Base-by-base conservation (phyloP, 352 stramenopile genomes). In the Pythium myriotylum region DNA sequence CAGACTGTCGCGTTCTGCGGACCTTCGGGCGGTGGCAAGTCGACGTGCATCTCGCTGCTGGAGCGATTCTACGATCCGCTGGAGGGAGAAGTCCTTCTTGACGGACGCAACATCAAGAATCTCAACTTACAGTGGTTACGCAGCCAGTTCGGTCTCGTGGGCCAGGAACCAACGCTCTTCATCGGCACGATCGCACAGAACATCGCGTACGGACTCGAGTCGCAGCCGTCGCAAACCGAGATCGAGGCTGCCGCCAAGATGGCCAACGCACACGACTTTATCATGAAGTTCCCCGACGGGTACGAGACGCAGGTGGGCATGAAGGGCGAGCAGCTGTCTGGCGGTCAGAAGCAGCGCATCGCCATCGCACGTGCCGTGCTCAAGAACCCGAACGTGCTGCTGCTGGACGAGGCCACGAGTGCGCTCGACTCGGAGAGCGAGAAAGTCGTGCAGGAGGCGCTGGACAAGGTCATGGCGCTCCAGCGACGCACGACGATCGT, bases 331-430 rank as follows among this genome's bases (percentile, higher is more conserved):
- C n/a, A n/a, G n/a, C n/a, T n/a, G n/a, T n/a, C 47, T 22, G 79
- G 79, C 1, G 74, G 81, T 26, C 81, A 90, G 48, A 71, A 76
- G 62, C 79, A 86, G 55, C 76, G 95, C 2, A 89, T 98, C 57
- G 88, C 89, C 7, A 97, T 99, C 53, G 93, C 94, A 2, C 79
- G 96, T 27, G 89, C 90, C 2, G 72, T 98, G 14, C 58, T 98
- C 7, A 77, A 88, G 29, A 84, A 97, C 42, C 87, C 92, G 2
- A 22, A 14, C 20, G n/a, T 84, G 14, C 50, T 85, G 35, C 22
- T 85, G 24, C 49, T 82, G 33, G 74, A 86, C 56, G 76, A 85
- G 54, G 76, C 74, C 17, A 83, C 74, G 24, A n/a, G n/a, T n/a
- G n/a, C n/a, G n/a, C n/a, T n/a, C n/a, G n/a, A n/a, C n/a, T n/a